phyloP scores from a whole-genome alignment of 352 stramenopile species.

The Phytophthora fragariaefolia region DNA sequence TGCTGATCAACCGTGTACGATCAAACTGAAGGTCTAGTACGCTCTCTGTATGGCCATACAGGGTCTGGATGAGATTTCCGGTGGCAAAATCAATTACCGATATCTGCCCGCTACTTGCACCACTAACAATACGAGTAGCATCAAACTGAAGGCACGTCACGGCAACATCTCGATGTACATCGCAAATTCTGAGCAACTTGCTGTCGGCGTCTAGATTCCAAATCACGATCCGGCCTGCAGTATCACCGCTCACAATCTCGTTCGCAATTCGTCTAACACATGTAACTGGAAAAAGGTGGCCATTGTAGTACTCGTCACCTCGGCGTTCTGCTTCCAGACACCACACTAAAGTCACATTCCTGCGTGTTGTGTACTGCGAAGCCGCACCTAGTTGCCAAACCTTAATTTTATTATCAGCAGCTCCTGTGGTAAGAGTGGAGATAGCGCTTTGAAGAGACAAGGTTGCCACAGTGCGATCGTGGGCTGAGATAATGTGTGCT shows the following conservation, averaged over 20 bases:
- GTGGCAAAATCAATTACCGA: slow-evolving; percentile 82
- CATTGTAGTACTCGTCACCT: slow-evolving; percentile 56
- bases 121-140: slow-evolving; percentile 75
- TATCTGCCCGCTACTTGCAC: slow-evolving; percentile 54
- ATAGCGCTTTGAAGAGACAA: slow-evolving; percentile 58
- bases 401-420: slow-evolving; percentile 69
- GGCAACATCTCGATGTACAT: slow-evolving; percentile 52
- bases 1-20: slow-evolving; percentile 67
- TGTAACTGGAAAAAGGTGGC: slow-evolving; percentile 60
- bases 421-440: slow-evolving; percentile 54
- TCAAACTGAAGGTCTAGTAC: slow-evolving; percentile 82
- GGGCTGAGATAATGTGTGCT: slow-evolving; percentile 56
- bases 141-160: slow-evolving; percentile 82
- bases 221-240: slow-evolving; percentile 59
- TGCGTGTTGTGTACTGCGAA: slow-evolving; percentile 31
- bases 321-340: slow-evolving; percentile 49
- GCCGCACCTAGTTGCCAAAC: slow-evolving; percentile 58
- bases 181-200: slow-evolving; percentile 69
- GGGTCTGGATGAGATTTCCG: slow-evolving; percentile 68
- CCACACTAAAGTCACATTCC: slow-evolving; percentile 41
- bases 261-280: slow-evolving; percentile 67
- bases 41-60: slow-evolving; percentile 51
- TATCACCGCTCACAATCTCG: slow-evolving; percentile 80
- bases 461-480: slow-evolving; percentile 56
- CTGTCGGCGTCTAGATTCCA: slow-evolving; percentile 75